Conservation (phyloP, 2,329 filamentous ascomycete species). For the Alternaria brassicicola region DNA sequence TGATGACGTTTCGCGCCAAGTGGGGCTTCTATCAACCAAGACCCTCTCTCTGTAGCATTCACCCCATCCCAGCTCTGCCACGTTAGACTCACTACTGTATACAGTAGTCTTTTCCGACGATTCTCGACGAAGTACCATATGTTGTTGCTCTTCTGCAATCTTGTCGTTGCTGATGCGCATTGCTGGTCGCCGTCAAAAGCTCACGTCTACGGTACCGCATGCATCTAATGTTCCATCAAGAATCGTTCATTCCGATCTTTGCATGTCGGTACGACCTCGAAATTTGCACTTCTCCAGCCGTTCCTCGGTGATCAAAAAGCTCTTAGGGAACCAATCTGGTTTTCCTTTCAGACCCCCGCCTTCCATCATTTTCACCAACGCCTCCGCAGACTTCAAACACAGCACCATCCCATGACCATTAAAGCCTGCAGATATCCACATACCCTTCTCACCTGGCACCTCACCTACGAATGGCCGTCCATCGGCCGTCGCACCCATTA, state of each 20-base stretch:
- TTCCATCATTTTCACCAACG: slow-evolving; percentile 61
- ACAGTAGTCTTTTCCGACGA: too few relatives aligned
- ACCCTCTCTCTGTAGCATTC: neutral
- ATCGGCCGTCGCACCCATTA: slow-evolving; percentile 61
- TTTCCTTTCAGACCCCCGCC: slow-evolving; percentile 37
- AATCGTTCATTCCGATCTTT: neutral
- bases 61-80: neutral
- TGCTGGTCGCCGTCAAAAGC: too few relatives aligned
- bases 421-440: slow-evolving; percentile 66
- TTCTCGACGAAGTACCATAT: too few relatives aligned
- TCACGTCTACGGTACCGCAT: too few relatives aligned
- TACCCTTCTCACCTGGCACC: slow-evolving; percentile 51
- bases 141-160: too few relatives aligned
- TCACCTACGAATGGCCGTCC: slow-evolving; percentile 56
- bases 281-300: slow-evolving; percentile 47
- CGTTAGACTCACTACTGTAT: neutral
- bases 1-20: slow-evolving; percentile 25
- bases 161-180: too few relatives aligned
- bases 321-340: slow-evolving; percentile 61
- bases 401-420: slow-evolving; percentile 71
- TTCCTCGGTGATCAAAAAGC: slow-evolving; percentile 56
- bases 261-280: slow-evolving; percentile 3
- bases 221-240: too few relatives aligned
- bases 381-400: slow-evolving; percentile 65
- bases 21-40: slow-evolving; percentile 3